phyloP scores from a whole-genome alignment of 345 rosid genomes.

The Sisymbrium irio region DNA sequence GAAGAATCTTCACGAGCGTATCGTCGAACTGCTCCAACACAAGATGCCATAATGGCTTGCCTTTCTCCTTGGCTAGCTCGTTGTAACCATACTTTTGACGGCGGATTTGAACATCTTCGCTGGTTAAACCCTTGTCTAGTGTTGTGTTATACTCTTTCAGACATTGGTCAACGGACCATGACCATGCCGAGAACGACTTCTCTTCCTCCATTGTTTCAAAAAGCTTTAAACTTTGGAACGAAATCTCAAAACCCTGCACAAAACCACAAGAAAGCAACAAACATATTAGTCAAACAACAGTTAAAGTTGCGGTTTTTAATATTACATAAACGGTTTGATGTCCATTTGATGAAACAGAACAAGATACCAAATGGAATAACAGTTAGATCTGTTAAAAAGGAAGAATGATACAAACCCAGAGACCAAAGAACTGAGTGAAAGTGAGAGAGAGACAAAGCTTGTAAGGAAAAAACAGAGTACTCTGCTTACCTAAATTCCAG shows the following conservation, averaged over 20 bases:
- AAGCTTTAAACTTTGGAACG: conserved; percentile 4
- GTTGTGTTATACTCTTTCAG: conserved; percentile 63
- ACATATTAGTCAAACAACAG: conserved; percentile 4
- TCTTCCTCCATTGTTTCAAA: conserved; percentile 51
- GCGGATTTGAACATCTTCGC: conserved; percentile 61
- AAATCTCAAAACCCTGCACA: conserved; percentile 34
- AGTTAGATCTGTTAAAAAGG: neutral
- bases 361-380: neutral
- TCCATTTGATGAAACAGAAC: neutral
- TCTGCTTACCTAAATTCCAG: conserved; percentile 35
- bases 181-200: conserved; percentile 72
- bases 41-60: conserved; percentile 77
- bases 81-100: conserved; percentile 70
- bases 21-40: conserved; percentile 85
- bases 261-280: neutral
- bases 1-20: conserved; percentile 82
- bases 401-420: conserved; percentile 5
- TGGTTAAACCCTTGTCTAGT: conserved; percentile 61
- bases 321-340: neutral
- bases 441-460: neutral
- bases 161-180: conserved; percentile 78
- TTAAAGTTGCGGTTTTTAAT: neutral
- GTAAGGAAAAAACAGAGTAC: neutral
- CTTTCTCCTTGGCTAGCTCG: conserved; percentile 85
- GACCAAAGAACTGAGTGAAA: neutral